These are phyloP conservation scores for Onygena corvina DNA, from an alignment of 2,329 filamentous ascomycete species.

Conservation along the genomic window DNA sequence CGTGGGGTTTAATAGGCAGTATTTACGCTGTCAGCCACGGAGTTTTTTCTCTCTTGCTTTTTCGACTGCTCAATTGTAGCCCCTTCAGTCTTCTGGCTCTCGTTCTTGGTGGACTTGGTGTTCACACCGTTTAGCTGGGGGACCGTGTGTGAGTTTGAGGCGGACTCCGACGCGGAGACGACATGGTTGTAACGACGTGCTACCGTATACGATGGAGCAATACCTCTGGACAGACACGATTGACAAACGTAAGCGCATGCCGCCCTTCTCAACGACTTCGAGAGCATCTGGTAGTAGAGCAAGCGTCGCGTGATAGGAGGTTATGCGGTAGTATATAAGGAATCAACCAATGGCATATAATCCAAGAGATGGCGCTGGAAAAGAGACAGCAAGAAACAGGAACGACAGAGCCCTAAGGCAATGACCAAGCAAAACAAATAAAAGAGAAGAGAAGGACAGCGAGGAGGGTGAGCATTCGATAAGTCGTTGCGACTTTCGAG, in stretches of 20 bases:
- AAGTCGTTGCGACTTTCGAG: not conserved
- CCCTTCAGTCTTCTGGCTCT: not conserved
- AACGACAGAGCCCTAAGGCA: not conserved
- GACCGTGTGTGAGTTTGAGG: not conserved
- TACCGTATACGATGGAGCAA: not conserved
- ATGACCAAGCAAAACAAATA: not conserved
- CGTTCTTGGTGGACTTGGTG: not conserved
- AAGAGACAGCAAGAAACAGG: not conserved
- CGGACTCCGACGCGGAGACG: not conserved
- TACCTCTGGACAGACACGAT: constrained; percentile 19
- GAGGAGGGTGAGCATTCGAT: not conserved
- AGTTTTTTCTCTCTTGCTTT: not conserved
- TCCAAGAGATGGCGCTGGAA: not conserved
- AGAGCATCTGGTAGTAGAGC: constrained; percentile 24
- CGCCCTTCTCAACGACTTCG: constrained; percentile 27
- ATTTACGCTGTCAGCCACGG: not conserved
- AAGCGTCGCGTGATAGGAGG: not conserved
- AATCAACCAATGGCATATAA: not conserved
- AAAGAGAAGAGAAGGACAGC: not conserved
- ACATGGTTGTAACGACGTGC: not conserved
- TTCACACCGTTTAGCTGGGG: not conserved
- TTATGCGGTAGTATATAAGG: not conserved
- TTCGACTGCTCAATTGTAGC: not conserved
- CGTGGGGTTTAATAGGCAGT: too few relatives aligned
- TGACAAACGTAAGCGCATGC: constrained; percentile 27